Conservation (phyloP, 306 rosid genomes). For the Inga leiocalycina region DNA sequence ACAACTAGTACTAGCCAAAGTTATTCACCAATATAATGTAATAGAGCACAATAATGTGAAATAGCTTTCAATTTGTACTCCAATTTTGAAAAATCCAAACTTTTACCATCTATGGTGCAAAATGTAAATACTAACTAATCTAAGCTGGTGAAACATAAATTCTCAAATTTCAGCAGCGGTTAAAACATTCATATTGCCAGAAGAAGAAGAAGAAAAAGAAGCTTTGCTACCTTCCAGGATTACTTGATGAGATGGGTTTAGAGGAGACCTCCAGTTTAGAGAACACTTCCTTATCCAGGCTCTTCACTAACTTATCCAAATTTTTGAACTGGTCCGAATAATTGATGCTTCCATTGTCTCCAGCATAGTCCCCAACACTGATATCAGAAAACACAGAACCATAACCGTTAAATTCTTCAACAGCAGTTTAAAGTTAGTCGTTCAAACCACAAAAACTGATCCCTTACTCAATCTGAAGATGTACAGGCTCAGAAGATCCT, state of each 20-base stretch:
- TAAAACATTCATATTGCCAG: background rate
- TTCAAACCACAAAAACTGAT: background rate
- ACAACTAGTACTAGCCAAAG: background rate
- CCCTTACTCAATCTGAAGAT: constrained; percentile 65
- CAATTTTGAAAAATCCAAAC: background rate
- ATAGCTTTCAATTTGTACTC: background rate
- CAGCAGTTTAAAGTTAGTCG: background rate
- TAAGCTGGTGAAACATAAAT: background rate
- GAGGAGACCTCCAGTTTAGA: constrained; percentile 61
- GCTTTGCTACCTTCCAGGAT: constrained; percentile 47
- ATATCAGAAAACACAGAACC: background rate
- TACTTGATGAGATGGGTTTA: constrained; percentile 45
- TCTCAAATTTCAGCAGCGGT: constrained; percentile 7
- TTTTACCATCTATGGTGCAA: background rate
- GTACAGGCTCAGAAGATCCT: constrained; percentile 58
- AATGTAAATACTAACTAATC: background rate
- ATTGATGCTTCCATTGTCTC: constrained; percentile 49
- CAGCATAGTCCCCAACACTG: constrained; percentile 72
- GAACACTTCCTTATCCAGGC: constrained; percentile 48
- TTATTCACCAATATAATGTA: background rate
- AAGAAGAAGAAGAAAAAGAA: background rate
- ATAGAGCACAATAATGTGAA: background rate
- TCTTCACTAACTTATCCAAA: constrained; percentile 68
- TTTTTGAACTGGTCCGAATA: constrained; percentile 70
- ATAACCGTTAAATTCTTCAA: background rate